Evolutionary conservation across 1,284 basidiomycete genomes (phyloP), one percentile per base, ranked within the genome.

Genomic region (Stygiomarasmius scandens): DNA sequence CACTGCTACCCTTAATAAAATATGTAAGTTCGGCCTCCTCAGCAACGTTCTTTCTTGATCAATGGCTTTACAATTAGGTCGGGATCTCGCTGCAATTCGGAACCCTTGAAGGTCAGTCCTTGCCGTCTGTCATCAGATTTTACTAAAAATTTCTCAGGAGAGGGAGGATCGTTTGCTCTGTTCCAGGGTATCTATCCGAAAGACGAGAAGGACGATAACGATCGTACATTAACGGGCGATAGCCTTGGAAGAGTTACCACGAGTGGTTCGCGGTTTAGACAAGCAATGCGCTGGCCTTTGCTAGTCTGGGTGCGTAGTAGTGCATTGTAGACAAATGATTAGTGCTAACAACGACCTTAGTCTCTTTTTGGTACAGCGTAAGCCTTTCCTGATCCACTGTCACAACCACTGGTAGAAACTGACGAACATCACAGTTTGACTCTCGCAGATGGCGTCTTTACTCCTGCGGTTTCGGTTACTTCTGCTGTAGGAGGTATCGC

Each of bases 391-490:
- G n/a, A n/a, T n/a, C n/a, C n/a, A n/a, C n/a, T n/a, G n/a, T n/a
- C n/a, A n/a, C n/a, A n/a, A n/a, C n/a, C n/a, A n/a, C n/a, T n/a
- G n/a, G n/a, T n/a, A n/a, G n/a, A 14, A 23, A 8, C 29, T 52
- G 14, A 52, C 12, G 46, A 6, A 2, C 45, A 4, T 27, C 43
- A 25, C 51, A 80, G 81, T 23, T 69, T 87, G 45, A 86, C 85
- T 0, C 77, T 89, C 71, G 80, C 84, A 0, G 85, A 87, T 60
- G 85, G 86, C 38, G 70, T 85, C 20, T 77, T 84, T 38, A 85
- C 84, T 1, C 85, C 86, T 12, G 86, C 87, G 3, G 86, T 90
- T 2, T 87, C 84, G 0, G 83, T 90, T 16, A 85, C 84, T 0
- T 84, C 81, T 54, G 87, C 87, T 3, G 85, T 89, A 1, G 80